Percentiles rank a stretch among this genome's conserved stretches.
phyloP scores from a whole-genome alignment of 2,329 filamentous ascomycete genomes.

The Penicillium sp. region DNA sequence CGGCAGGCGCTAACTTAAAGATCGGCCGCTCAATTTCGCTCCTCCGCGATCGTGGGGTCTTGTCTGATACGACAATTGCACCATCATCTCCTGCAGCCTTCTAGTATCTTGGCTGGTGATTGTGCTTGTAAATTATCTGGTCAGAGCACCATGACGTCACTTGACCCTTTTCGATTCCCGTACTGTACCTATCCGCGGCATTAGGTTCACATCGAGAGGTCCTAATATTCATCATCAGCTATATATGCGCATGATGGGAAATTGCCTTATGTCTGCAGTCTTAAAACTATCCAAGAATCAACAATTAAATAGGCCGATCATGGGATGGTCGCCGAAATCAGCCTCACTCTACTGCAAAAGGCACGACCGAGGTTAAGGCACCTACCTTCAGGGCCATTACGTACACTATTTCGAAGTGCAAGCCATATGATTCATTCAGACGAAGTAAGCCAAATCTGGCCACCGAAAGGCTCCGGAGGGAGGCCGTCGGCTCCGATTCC shows the following conservation, averaged over 20 bases:
- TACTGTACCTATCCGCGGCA: too few species aligned
- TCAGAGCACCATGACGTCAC: neutral
- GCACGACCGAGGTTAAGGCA: too few species aligned
- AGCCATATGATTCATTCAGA: neutral
- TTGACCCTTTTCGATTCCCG: neutral
- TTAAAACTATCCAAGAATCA: too few species aligned
- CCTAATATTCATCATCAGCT: too few species aligned
- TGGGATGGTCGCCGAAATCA: too few species aligned
- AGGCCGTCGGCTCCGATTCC: neutral
- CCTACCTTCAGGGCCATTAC: neutral
- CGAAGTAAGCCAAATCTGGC: neutral
- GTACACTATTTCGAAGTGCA: neutral
- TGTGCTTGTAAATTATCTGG: neutral
- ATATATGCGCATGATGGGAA: too few species aligned
- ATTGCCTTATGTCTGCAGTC: too few species aligned
- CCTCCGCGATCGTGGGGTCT: neutral
- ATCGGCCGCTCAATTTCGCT: neutral
- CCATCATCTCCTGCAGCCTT: neutral
- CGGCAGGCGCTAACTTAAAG: neutral
- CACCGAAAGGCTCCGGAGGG: constrained; percentile 1
- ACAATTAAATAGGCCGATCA: too few species aligned
- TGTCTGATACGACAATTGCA: neutral
- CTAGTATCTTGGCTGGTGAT: neutral
- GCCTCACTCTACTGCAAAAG: too few species aligned
- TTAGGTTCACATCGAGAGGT: too few species aligned